Evolutionary conservation across 139 green algal species (phyloP).

Genomic region (Limnomonas spitsbergensis): DNA sequence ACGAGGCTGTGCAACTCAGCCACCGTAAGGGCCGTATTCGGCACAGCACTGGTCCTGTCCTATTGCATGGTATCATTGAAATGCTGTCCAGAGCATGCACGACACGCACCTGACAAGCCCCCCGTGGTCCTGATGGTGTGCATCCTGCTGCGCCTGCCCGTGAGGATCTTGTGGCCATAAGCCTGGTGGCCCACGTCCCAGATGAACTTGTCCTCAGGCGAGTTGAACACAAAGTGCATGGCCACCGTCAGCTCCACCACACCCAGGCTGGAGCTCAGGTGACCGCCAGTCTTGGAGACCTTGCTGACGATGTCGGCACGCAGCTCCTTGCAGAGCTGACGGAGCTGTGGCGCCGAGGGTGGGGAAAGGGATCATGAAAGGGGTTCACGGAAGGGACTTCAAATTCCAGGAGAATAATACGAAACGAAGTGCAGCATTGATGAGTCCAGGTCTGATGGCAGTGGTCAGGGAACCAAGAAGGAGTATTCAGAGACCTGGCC

Average conservation of each 20-base stretch:
- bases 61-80: no score
- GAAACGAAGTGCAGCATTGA: no score
- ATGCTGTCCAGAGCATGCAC: no score
- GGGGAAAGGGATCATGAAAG: not conserved
- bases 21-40: no score
- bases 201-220: slow-evolving; percentile 92
- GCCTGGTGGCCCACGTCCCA: slow-evolving; percentile 93
- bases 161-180: slow-evolving; percentile 99
- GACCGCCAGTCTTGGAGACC: slow-evolving; percentile 85
- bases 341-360: slow-evolving; percentile 45
- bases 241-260: slow-evolving; percentile 97
- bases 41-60: no score
- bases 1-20: no score
- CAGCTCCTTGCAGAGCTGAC: slow-evolving; percentile 94
- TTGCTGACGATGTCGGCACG: slow-evolving; percentile 91
- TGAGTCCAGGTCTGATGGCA: no score
- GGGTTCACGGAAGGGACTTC: no score
- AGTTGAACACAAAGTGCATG: slow-evolving; percentile 97
- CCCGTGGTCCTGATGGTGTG: slow-evolving; percentile 85
- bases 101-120: slow-evolving; percentile 90
- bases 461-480: no score
- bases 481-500: no score
- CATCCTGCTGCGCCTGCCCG: slow-evolving; percentile 86
- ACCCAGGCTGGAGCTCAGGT: slow-evolving; percentile 90
- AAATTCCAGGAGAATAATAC: no score